Percentiles rank a stretch among this genome's conserved stretches.
phyloP scores from a whole-genome alignment of 306 rosid genomes.

The Glycine latifolia region DNA sequence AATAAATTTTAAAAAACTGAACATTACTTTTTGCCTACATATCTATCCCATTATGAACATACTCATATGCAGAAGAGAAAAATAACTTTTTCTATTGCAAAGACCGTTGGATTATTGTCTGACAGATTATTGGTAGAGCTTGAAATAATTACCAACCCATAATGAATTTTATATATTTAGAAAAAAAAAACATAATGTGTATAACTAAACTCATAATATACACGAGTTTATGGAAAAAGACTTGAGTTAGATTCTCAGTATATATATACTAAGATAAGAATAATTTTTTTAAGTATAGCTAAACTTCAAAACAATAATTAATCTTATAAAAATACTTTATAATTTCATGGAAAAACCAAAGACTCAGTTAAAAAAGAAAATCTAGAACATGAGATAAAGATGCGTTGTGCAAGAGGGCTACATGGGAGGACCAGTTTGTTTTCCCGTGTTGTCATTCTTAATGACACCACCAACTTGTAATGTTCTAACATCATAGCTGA shows the following conservation, averaged over 20 bases:
- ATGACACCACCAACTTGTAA: constrained; percentile 55
- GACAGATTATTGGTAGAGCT: constrained; percentile 40
- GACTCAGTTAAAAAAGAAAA: no score
- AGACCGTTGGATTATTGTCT: constrained; percentile 54
- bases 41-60: not conserved
- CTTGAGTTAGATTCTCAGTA: no score
- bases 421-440: constrained; percentile 53
- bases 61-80: constrained; percentile 35
- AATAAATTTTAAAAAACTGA: no score
- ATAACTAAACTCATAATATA: no score
- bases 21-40: not conserved
- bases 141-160: constrained; percentile 44
- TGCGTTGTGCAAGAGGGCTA: constrained; percentile 53
- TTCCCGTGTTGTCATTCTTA: constrained; percentile 53
- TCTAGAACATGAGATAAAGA: constrained; percentile 23
- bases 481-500: constrained; percentile 60
- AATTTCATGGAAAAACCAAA: no score
- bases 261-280: no score
- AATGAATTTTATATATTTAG: constrained; percentile 18
- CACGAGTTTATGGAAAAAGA: no score
- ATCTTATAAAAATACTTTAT: no score
- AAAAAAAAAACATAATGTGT: not conserved
- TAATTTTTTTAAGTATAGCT: no score
- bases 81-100: constrained; percentile 45
- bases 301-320: no score